Evolutionary conservation across 2,329 filamentous ascomycete genomes (phyloP).

Genomic region (Calonectria henricotiae): DNA sequence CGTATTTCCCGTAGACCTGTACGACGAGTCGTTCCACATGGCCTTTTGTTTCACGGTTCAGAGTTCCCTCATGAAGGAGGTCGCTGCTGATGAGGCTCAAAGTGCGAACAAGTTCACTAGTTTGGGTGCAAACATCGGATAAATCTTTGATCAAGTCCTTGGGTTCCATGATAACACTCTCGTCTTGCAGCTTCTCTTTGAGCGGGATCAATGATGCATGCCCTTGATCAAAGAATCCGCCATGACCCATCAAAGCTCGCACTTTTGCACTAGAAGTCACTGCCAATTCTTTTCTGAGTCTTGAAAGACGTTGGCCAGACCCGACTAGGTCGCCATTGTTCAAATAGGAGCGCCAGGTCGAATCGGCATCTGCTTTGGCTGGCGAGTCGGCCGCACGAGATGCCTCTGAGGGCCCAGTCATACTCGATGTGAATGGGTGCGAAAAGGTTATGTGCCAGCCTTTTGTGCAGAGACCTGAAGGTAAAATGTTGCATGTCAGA

Average conservation of each 20-base stretch:
- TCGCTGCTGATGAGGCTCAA: neutral
- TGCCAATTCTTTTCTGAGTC: neutral
- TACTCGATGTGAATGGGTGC: too few species aligned
- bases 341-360: too few species aligned
- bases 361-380: too few species aligned
- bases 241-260: neutral
- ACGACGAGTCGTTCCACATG: neutral
- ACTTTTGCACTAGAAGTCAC: neutral
- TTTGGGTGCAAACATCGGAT: neutral
- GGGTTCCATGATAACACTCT: neutral
- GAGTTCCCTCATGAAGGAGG: neutral
- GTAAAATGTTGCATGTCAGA: too few species aligned
- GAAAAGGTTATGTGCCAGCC: too few species aligned
- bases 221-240: neutral
- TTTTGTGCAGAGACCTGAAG: too few species aligned
- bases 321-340: too few species aligned
- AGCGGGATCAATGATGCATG: neutral
- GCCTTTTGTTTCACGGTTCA: neutral
- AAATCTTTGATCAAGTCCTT: neutral
- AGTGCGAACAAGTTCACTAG: neutral
- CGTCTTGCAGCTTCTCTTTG: neutral
- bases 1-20: neutral
- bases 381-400: too few species aligned
- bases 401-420: too few species aligned
- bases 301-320: neutral